Percentiles rank a stretch among this genome's conserved stretches.
These are phyloP conservation scores for Inonotus hispidus DNA, from an alignment of 1,284 basidiomycete species.

Conservation along the genomic window DNA sequence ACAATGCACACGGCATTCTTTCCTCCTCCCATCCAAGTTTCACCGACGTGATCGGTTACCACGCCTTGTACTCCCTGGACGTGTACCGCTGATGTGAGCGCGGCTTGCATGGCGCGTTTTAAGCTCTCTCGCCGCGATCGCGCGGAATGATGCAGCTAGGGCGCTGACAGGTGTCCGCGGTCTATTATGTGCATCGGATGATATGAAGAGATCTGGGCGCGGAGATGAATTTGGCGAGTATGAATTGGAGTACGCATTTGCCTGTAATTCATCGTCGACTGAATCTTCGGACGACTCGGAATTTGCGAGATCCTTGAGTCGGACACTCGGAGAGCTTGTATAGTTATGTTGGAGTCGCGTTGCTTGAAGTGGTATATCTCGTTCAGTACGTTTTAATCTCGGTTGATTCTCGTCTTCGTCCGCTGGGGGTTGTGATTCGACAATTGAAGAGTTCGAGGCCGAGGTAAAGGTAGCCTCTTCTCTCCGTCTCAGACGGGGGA, in stretches of 20 bases:
- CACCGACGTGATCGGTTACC: background rate
- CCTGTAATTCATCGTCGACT: background rate
- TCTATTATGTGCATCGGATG: conserved; percentile 16
- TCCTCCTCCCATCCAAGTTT: background rate
- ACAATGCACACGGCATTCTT: background rate
- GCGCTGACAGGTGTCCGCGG: conserved; percentile 15
- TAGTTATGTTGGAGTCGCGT: too few species aligned
- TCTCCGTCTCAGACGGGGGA: background rate
- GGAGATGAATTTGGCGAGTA: conserved; percentile 10
- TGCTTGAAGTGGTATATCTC: too few species aligned
- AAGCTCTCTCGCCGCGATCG: conserved; percentile 9
- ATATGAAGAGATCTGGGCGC: conserved; percentile 23
- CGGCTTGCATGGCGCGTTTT: background rate
- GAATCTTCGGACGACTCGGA: background rate
- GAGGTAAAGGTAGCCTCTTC: background rate
- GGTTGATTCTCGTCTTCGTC: background rate
- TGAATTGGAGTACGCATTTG: background rate
- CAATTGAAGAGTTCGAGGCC: background rate
- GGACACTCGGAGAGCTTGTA: too few species aligned
- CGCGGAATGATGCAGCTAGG: conserved; percentile 12
- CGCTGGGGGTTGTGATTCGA: conserved; percentile 22
- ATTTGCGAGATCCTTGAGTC: background rate
- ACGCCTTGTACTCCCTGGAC: background rate
- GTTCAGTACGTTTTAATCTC: background rate
- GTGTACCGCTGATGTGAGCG: background rate